phyloP scores from a whole-genome alignment of 83 land plant species.

The Diphasiastrum complanatum region DNA sequence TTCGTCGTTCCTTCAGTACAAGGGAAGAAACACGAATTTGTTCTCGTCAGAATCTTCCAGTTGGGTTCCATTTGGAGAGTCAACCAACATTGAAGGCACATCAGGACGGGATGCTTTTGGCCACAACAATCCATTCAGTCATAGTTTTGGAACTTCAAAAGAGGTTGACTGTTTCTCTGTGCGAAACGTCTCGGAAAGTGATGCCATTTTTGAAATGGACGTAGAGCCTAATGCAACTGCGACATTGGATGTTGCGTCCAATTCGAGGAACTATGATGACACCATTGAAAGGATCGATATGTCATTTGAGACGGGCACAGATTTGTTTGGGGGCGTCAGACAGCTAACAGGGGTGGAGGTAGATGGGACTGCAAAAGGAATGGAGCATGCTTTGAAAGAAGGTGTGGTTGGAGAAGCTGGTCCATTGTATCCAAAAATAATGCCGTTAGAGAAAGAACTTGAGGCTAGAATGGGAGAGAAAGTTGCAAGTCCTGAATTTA shows the following conservation, averaged over 20 bases:
- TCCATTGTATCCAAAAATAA: slow-evolving; percentile 16
- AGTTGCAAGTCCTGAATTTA: slow-evolving; percentile 20
- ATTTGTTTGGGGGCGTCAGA: slow-evolving; percentile 3
- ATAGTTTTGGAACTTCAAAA: too few relatives aligned
- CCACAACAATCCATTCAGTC: slow-evolving; percentile 19
- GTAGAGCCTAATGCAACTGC: too few relatives aligned
- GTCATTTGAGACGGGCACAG: neutral
- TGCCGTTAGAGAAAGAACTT: neutral
- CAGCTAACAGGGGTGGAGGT: slow-evolving; percentile 27
- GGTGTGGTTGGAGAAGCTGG: slow-evolving; percentile 39
- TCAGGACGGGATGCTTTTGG: slow-evolving; percentile 4
- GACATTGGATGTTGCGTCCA: slow-evolving; percentile 3
- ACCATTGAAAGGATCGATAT: slow-evolving; percentile 1
- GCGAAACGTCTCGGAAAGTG: too few relatives aligned
- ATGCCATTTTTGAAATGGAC: too few relatives aligned
- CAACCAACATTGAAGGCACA: neutral
- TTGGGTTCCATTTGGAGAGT: too few relatives aligned
- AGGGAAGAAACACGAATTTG: neutral
- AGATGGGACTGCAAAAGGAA: slow-evolving; percentile 31
- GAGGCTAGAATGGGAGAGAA: neutral
- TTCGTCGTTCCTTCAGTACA: slow-evolving; percentile 4
- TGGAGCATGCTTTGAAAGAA: slow-evolving; percentile 36
- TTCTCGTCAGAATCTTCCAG: neutral
- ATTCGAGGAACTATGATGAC: slow-evolving; percentile 13
- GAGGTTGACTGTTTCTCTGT: too few relatives aligned